Conservation (phyloP, 192 early-diverging fungal species). For the Kickxella alabastrina region DNA sequence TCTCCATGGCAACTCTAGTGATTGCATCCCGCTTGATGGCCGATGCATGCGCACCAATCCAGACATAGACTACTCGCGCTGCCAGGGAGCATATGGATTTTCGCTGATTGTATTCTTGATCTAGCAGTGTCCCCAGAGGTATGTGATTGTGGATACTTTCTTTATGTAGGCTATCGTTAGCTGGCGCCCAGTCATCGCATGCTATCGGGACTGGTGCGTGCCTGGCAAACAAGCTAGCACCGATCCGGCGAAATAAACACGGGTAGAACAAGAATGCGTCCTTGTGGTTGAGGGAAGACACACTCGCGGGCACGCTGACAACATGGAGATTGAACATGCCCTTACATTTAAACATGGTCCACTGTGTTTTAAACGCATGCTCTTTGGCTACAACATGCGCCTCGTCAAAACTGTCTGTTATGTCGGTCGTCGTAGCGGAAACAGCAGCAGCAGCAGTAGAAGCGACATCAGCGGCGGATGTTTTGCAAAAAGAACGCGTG, state of each 20-base stretch:
- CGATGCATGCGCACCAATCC: conserved; percentile 43
- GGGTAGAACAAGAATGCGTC: conserved; percentile 47
- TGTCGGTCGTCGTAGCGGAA: background rate
- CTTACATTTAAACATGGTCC: conserved; percentile 48
- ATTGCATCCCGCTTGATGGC: conserved; percentile 47
- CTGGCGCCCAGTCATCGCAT: background rate
- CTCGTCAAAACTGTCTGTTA: too few species aligned
- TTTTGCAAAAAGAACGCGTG: too few species aligned
- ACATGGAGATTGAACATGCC: conserved; percentile 43
- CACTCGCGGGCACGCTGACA: conserved; percentile 27
- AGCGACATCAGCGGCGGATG: background rate
- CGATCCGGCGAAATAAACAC: conserved; percentile 22
- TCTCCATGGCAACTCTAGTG: conserved; percentile 38
- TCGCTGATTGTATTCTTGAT: conserved; percentile 29
- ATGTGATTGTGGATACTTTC: background rate
- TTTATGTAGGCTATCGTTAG: background rate
- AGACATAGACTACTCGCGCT: conserved; percentile 38
- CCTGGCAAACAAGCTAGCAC: background rate
- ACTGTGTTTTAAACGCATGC: conserved; percentile 18
- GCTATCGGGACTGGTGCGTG: background rate
- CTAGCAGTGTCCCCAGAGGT: conserved; percentile 14
- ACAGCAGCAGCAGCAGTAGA: background rate
- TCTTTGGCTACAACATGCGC: too few species aligned
- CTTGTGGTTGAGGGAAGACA: conserved; percentile 45
- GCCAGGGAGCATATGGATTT: conserved; percentile 36